Evolutionary conservation across 2,329 filamentous ascomycete genomes (phyloP), one percentile per base, ranked within the genome.

Genomic region (Emergomyces pasteurianus): DNA sequence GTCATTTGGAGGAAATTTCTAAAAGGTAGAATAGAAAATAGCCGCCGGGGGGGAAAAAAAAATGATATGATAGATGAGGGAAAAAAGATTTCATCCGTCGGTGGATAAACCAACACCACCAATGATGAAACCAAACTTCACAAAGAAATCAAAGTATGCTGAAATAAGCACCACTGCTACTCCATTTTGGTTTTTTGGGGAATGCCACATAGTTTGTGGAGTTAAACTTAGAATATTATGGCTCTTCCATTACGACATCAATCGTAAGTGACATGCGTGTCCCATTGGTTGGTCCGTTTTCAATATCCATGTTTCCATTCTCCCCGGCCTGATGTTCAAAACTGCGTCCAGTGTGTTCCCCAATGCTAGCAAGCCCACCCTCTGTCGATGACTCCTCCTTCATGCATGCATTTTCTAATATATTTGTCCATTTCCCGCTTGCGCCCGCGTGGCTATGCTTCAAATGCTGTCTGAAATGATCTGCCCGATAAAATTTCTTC

Each of bases 361-460:
- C 65, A 47, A 69, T 67, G 56, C 64, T 68, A 8, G 64, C 65
- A 8, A 67, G 63, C 53, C 63, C 63, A 10, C 62, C 56, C 57
- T 76, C 74, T 0, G 70, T 69, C 1, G 72, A 71, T 12, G 70
- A 65, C 60, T 96, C 91, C 71, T 95, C 92, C 73, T 92, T 86
- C 90, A 97, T 95, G 77, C 94, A 99, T 5, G 92, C 90, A 71
- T 90, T 95, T 73, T 99, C 94, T 40, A 99, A 80, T 82, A 96
- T 92, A 74, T 97, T 97, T 14, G 94, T 99, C 94, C 94, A 99
- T 75, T 97, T 97, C 38, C 94, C 94, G 74, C 91, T 96, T 0
- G 90, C 92, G 42, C 94, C 94, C 43, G 89, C 90, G 75, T 97
- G 94, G 73, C 91, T 96, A 74, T 99, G 94, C 79, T 97, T 99